Conservation (phyloP, 768 basidiomycete species). For the Agaricus subrufescens region DNA sequence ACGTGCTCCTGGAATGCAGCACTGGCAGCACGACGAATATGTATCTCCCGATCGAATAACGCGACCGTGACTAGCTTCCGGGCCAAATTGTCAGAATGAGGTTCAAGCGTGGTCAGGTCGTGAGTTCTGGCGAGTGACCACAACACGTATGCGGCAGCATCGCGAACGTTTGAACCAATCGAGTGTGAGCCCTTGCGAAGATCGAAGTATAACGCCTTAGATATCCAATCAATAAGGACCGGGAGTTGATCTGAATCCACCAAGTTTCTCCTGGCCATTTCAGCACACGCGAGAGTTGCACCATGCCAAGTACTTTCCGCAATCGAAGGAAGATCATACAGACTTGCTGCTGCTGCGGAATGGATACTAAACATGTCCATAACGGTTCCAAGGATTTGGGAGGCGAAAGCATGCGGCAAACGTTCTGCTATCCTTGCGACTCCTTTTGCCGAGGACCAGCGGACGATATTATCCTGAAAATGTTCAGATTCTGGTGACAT, state of each 20-base stretch:
- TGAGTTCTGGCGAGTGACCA: slow-evolving; percentile 92
- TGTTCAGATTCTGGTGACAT: background rate
- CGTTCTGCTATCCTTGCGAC: slow-evolving; percentile 80
- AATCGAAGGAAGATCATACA: slow-evolving; percentile 69
- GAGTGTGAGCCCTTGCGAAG: slow-evolving; percentile 89
- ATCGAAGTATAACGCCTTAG: slow-evolving; percentile 90
- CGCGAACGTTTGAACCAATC: slow-evolving; percentile 90
- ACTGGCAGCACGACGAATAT: slow-evolving; percentile 92
- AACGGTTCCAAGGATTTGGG: slow-evolving; percentile 80
- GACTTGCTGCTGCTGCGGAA: slow-evolving; percentile 53
- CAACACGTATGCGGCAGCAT: slow-evolving; percentile 89
- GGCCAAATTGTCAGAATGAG: slow-evolving; percentile 64
- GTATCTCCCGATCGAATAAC: slow-evolving; percentile 89
- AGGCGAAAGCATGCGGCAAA: slow-evolving; percentile 67
- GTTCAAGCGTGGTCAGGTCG: slow-evolving; percentile 49
- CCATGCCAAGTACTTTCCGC: slow-evolving; percentile 96
- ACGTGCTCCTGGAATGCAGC: slow-evolving; percentile 98
- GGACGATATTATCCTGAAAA: slow-evolving; percentile 84
- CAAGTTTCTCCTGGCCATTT: slow-evolving; percentile 82
- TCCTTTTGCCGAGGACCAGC: slow-evolving; percentile 93
- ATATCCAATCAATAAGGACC: slow-evolving; percentile 71
- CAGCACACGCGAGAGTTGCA: slow-evolving; percentile 86
- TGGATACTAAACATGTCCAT: slow-evolving; percentile 76
- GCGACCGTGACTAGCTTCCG: slow-evolving; percentile 72
- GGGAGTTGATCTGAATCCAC: slow-evolving; percentile 53